Evolutionary conservation across 2,329 filamentous ascomycete genomes (phyloP).

Genomic region (Aotearoamyces nothofagi): DNA sequence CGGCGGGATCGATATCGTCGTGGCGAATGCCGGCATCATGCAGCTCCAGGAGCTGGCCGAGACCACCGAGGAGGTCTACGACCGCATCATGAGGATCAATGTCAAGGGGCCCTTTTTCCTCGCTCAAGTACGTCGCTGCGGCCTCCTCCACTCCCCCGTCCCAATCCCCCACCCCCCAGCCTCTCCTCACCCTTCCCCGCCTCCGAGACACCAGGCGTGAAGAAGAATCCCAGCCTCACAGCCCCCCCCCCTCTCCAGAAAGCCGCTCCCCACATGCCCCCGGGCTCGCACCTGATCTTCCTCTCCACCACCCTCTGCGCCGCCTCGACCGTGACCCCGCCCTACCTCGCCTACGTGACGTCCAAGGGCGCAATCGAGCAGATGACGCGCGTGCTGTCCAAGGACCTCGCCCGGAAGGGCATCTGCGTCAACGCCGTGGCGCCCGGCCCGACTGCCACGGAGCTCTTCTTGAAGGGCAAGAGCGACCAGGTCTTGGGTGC

Average conservation of each 20-base stretch:
- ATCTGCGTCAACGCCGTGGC: slow-evolving; percentile 35
- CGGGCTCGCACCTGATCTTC: slow-evolving; percentile 33
- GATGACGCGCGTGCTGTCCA: slow-evolving; percentile 32
- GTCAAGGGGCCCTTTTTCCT: slow-evolving; percentile 43
- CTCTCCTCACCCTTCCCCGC: too few relatives aligned
- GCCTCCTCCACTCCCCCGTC: too few relatives aligned
- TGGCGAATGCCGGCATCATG: slow-evolving; percentile 39
- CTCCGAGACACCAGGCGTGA: too few relatives aligned
- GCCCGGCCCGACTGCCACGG: slow-evolving; percentile 34
- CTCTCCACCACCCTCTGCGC: slow-evolving; percentile 29
- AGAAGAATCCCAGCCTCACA: too few relatives aligned
- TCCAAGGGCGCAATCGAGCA: slow-evolving; percentile 40
- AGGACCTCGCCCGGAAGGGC: slow-evolving; percentile 30
- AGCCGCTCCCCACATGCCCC: slow-evolving; percentile 32
- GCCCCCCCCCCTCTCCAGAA: too few relatives aligned
- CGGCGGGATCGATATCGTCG: slow-evolving; percentile 40
- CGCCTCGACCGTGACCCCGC: slow-evolving; percentile 22
- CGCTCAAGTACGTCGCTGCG: slow-evolving; percentile 20
- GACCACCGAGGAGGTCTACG: slow-evolving; percentile 34
- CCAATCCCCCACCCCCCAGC: too few relatives aligned
- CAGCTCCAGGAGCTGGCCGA: slow-evolving; percentile 31
- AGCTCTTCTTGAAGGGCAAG: slow-evolving; percentile 29
- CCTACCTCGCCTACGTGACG: slow-evolving; percentile 29
- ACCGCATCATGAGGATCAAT: slow-evolving; percentile 32
- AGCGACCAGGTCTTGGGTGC: slow-evolving; percentile 24